A percentile compares a stretch with the other conserved stretches of the same genome.
phyloP scores from a whole-genome alignment of 1,284 basidiomycete species.

The Cryptococcus amylolentus region DNA sequence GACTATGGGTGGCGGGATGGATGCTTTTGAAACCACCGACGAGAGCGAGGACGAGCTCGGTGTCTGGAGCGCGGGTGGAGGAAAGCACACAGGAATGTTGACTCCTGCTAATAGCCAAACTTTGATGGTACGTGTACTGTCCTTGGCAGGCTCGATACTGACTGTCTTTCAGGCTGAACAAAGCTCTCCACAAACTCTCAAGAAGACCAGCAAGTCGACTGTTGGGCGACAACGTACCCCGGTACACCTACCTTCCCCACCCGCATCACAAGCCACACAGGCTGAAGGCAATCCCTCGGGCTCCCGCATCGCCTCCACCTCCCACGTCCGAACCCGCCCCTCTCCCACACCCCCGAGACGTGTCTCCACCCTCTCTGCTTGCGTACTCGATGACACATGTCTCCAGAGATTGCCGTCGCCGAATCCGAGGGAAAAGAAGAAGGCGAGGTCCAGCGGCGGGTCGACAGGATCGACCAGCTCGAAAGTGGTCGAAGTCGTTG shows the following conservation, averaged over 20 bases:
- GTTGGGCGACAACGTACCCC: slow-evolving; percentile 1
- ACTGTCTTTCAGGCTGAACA: background rate
- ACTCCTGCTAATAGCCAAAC: slow-evolving; percentile 31
- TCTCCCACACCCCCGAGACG: slow-evolving; percentile 26
- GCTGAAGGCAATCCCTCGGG: background rate
- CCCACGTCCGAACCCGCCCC: slow-evolving; percentile 24
- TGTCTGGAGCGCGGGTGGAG: background rate
- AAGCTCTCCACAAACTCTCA: slow-evolving; percentile 15
- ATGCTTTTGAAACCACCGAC: slow-evolving; percentile 11
- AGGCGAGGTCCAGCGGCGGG: slow-evolving; percentile 15
- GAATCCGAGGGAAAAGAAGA: slow-evolving; percentile 30
- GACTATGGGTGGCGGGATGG: background rate
- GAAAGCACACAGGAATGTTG: slow-evolving; percentile 17
- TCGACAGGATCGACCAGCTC: background rate
- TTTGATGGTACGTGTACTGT: slow-evolving; percentile 1
- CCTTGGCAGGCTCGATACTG: background rate
- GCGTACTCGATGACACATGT: slow-evolving; percentile 2
- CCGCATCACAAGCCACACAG: slow-evolving; percentile 19
- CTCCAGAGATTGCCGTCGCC: slow-evolving; percentile 20
- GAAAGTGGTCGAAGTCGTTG: slow-evolving; percentile 14
- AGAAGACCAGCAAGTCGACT: slow-evolving; percentile 6
- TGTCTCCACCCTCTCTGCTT: slow-evolving; percentile 4
- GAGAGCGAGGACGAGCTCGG: slow-evolving; percentile 16
- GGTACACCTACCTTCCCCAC: slow-evolving; percentile 30
- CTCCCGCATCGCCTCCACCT: slow-evolving; percentile 1